Conservation (phyloP, 768 basidiomycete genomes). For the Trametes cubensis region DNA sequence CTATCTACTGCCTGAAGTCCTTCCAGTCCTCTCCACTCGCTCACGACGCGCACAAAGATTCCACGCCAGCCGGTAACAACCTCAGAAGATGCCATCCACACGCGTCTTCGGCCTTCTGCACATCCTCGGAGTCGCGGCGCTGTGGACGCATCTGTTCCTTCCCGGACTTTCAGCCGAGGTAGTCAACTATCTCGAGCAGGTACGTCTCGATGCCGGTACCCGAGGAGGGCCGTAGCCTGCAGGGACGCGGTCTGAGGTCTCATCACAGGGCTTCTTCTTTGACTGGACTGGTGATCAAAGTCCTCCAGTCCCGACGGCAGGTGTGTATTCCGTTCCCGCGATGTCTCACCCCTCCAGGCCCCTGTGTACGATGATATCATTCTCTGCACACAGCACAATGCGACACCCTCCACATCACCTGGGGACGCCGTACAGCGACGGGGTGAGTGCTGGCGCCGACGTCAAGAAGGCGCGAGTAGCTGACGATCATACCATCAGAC, state of each 20-base stretch:
- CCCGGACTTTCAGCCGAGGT: slow-evolving; percentile 13
- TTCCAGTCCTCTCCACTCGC: no score
- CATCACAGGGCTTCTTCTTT: slow-evolving; percentile 35
- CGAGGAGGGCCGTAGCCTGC: no score
- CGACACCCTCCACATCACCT: slow-evolving; percentile 35
- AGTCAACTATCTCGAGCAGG: slow-evolving; percentile 14
- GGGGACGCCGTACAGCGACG: slow-evolving; percentile 30
- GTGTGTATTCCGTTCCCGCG: slow-evolving; percentile 20
- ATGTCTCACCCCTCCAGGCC: background rate
- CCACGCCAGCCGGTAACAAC: no score
- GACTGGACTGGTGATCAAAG: slow-evolving; percentile 34
- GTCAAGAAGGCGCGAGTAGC: background rate
- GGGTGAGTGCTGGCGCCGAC: slow-evolving; percentile 29
- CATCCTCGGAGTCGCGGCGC: background rate
- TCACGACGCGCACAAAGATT: no score
- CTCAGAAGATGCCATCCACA: background rate
- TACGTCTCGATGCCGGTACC: background rate
- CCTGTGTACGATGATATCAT: background rate
- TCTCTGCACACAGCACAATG: slow-evolving; percentile 35
- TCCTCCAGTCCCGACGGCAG: slow-evolving; percentile 37
- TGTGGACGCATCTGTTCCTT: slow-evolving; percentile 9
- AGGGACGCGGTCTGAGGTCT: background rate
- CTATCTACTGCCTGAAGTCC: no score
- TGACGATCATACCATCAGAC: slow-evolving; percentile 39
- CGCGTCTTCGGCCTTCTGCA: slow-evolving; percentile 2